Conservation (phyloP, 2,329 filamentous ascomycete genomes). For the Microdochium bolleyi region DNA sequence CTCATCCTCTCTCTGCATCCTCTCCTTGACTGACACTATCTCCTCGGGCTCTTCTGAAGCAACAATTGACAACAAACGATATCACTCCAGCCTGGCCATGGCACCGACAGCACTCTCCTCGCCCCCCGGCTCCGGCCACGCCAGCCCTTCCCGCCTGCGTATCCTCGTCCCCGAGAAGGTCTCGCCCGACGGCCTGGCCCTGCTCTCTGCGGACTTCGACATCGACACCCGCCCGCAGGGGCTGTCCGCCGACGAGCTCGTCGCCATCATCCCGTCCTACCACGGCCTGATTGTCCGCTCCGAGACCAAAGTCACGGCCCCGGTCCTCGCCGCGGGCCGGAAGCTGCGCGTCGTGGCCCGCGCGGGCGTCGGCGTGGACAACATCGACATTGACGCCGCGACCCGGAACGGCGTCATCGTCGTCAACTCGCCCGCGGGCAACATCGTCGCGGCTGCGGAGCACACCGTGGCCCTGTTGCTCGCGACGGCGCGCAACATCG, state of each 20-base stretch:
- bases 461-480: constrained; percentile 70
- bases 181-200: constrained; percentile 66
- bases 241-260: constrained; percentile 54
- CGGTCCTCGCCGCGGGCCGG: constrained; percentile 56
- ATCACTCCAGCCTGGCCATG: neutral
- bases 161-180: constrained; percentile 76
- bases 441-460: constrained; percentile 73
- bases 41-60: too few species aligned
- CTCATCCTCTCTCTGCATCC: too few species aligned
- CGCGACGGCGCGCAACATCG: constrained; percentile 66
- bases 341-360: constrained; percentile 71
- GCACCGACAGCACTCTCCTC: neutral
- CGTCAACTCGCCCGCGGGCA: constrained; percentile 71
- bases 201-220: constrained; percentile 58
- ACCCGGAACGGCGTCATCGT: constrained; percentile 70
- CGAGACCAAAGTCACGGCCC: constrained; percentile 70
- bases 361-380: constrained; percentile 77
- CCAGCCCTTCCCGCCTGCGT: constrained; percentile 10
- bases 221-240: constrained; percentile 57
- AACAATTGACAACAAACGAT: too few species aligned
- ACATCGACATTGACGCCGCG: constrained; percentile 68
- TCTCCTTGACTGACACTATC: too few species aligned
- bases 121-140: neutral
- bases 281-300: constrained; percentile 73
- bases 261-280: constrained; percentile 61